Base-by-base conservation (phyloP, 2,329 filamentous ascomycete genomes). In the Microdochium bolleyi region DNA sequence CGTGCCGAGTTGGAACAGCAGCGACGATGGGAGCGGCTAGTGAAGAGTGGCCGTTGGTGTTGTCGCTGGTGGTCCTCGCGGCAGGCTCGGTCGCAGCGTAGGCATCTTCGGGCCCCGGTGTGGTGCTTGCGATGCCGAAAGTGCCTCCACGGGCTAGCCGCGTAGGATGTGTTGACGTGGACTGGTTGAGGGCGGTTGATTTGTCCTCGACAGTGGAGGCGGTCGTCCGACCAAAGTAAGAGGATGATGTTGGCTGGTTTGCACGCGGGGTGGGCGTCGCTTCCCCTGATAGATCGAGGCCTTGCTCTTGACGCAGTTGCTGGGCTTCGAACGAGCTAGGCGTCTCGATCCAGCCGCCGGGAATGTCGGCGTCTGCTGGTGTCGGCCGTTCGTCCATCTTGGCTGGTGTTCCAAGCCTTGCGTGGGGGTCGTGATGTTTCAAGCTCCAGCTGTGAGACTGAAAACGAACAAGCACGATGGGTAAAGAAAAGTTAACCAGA, bases 301-400 rank as follows among this genome's bases (percentile, higher is more conserved):
- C 58, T 51, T 49, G 53, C 48, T 30, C 21, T 37, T 3, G 53
- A 32, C 25, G 56, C 3, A 55, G 51, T 11, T 55, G 56, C 10
- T 53, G 49, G 30, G 41, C 37, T 11, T 56, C 55, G 10, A 53
- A 53, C 11, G 60, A 55, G 3, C 56, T 54, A 9, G 59, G 58
- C 19, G 66, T 68, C 54, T 64, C 63, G 3, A 65, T 64, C 27
- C 61, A 68, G 2, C 64, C 66, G 34, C 66, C 66, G 27, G 66
- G 66, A 24, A 68, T 53, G 53, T 66, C 65, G 19, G 55, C 61
- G 51, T 67, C 62, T 52, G 57, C 57, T 30, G 65, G 66, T 10
- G 66, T 67, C 8, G 57, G 58, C 32, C 46, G 59, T 10, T 62
- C 58, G 24, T 65, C 60, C 63, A 65, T 67, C 21, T 48, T 57